Conservation (phyloP, 176 grass and related monocot species). For the Carex myosuroides region DNA sequence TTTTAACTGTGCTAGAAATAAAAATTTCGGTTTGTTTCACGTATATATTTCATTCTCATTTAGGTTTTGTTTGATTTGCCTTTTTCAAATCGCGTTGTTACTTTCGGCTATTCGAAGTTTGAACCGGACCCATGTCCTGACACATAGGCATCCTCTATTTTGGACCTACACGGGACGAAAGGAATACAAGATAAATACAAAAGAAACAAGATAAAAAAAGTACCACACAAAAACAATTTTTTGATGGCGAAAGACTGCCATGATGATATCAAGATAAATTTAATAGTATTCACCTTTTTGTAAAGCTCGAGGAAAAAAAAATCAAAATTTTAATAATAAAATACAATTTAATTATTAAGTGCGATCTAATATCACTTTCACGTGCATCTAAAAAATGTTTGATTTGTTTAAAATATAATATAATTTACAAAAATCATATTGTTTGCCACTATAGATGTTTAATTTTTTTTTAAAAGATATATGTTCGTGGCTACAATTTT, state of each 20-base stretch:
- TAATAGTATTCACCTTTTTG: background rate
- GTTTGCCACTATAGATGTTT: too few species aligned
- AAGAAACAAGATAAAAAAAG: background rate
- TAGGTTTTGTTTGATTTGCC: background rate
- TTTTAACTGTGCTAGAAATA: too few species aligned
- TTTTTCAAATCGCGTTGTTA: background rate
- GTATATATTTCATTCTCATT: background rate
- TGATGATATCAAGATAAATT: background rate
- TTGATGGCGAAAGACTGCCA: background rate
- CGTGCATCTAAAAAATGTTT: background rate
- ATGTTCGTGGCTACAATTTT: too few species aligned
- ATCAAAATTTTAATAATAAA: background rate
- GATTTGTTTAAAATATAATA: too few species aligned
- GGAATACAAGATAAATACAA: background rate
- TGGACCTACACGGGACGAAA: background rate
- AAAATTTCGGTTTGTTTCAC: too few species aligned
- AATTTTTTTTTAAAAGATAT: too few species aligned
- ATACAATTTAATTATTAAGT: background rate
- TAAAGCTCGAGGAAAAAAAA: background rate
- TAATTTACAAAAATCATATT: too few species aligned
- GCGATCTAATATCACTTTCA: background rate
- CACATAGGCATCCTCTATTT: background rate
- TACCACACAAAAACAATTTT: background rate
- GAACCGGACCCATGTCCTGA: background rate
- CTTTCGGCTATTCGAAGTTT: slow-evolving; percentile 7